Base-by-base conservation (phyloP, 108 stramenopile genomes). In the Nitzschia sp. region DNA sequence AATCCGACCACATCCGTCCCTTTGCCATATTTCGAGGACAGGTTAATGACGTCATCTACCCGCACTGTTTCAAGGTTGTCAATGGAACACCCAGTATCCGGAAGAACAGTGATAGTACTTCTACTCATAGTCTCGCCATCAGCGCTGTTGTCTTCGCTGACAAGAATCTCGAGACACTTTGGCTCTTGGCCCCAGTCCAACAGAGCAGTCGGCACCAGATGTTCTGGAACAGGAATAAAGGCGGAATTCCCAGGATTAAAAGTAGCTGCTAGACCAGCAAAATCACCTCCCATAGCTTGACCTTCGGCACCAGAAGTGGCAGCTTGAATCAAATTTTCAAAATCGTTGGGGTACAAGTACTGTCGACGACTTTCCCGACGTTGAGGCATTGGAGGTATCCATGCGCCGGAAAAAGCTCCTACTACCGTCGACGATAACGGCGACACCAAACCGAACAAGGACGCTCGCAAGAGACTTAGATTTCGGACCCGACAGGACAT, bases 131-230 rank as follows among this genome's bases (percentile, higher is more conserved):
- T n/a, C 19, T 29, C 29, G 1, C 58, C 74, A 2, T 74, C 75
- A 2, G 31, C 76, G 29, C 18, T 45, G 3, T 55, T 2, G 1
- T 67, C 66, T 70, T 86, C 85, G 32, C 79, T 81, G 2, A 76
- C 74, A 28, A 86, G 15, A 3, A 78, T 76, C 65, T 86, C 80
- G 15, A 86, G 46, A 45, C 71, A 74, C 21, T 42, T 70, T 8
- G 85, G 85, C 28, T 79, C 84, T 64, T 87, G 89, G 30, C 89
- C 91, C 92, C 92, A 93, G 59, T 93, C 92, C 18, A 89, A 28
- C 78, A 93, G 60, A 38, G 56, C 54, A 17, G 75, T 65, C 0
- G 89, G 89, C 0, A 93, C 78, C 25, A 85, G 62, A 57, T 87
- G 78, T 56, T 85, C 84, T 9, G 92, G 92, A 17, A 93, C 77